These are phyloP conservation scores for Aphanomyces euteiches DNA, from an alignment of 352 stramenopile genomes.

Conservation along the genomic window DNA sequence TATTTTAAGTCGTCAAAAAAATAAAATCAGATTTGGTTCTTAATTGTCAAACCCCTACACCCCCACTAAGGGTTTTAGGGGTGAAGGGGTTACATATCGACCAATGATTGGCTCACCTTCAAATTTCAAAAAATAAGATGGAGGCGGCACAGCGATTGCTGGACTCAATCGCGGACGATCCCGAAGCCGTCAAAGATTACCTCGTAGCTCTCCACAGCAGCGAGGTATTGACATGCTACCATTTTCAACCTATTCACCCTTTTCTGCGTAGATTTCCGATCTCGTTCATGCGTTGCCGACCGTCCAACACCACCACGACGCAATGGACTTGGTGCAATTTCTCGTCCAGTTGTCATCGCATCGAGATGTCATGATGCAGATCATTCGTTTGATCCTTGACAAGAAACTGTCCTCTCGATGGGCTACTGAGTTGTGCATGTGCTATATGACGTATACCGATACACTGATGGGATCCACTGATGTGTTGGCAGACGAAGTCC, in stretches of 20 bases:
- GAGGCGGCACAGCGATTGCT: neutral
- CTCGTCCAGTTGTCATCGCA: conserved; percentile 28
- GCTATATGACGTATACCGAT: conserved; percentile 45
- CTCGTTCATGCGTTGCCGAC: neutral
- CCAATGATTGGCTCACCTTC: no score
- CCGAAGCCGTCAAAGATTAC: conserved; percentile 1
- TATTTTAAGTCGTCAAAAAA: no score
- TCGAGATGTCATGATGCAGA: conserved; percentile 32
- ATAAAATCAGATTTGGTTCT: no score
- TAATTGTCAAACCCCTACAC: no score
- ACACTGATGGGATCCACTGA: conserved; percentile 29
- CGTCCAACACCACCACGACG: neutral
- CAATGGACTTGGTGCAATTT: neutral
- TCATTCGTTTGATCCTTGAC: conserved; percentile 55
- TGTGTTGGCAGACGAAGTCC: conserved; percentile 30
- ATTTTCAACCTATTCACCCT: neutral
- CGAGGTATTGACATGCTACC: neutral
- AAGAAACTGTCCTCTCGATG: conserved; percentile 73
- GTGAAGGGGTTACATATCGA: no score
- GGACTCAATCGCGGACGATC: neutral
- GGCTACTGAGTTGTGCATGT: conserved; percentile 67
- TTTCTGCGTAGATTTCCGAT: neutral
- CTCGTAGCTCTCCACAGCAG: neutral
- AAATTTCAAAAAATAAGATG: neutral
- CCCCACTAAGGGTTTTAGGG: no score